Evolutionary conservation across 2,329 filamentous ascomycete species (phyloP), one percentile per base, ranked within the genome.

Genomic region (Epichloe hybrida): DNA sequence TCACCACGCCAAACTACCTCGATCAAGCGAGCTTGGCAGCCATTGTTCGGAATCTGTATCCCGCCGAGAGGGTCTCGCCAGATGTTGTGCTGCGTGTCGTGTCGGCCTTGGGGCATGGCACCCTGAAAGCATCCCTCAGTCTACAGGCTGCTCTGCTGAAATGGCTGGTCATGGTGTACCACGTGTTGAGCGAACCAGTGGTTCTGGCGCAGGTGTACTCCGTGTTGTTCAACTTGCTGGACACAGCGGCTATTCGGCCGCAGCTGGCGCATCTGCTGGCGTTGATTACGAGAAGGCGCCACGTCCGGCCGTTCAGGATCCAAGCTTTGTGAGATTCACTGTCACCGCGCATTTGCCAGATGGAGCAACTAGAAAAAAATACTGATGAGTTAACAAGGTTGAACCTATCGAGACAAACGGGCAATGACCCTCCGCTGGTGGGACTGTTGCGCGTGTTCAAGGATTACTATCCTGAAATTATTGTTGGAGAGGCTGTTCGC

Each of bases 391-490:
- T n/a, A 9, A 9, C 9, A 83, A 83, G 79, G 47, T 69, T 84
- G 55, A 71, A 71, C 38, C 63, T 83, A 36, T 76, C 77, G 3
- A 68, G 79, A 42, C 77, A 80, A 59, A 77, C 73, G 4, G 83
- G 83, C 17, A 84, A 86, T 59, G 88, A 95, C 51, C 84, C 83
- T 46, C 77, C 81, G 48, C 70, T 95, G 37, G 74, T 85, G 38
- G 86, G 86, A 3, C 72, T 95, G 17, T 70, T 94, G 47, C 79
- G 84, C 50, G 80, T 91, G n/a, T 94, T 84, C 70, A 93, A 93
- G 62, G 88, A 91, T 63, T 94, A 91, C 65, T 94, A 91, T 60
- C 88, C 88, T 0, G 88, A 95, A 63, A 87, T 94, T 50, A 87
- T 94, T 53, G 77, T 91, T 13, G 86, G 84, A 21, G 83, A 84